Evolutionary conservation across 305 asterid genomes (phyloP).

Genomic region (Fraxinus paxiana): DNA sequence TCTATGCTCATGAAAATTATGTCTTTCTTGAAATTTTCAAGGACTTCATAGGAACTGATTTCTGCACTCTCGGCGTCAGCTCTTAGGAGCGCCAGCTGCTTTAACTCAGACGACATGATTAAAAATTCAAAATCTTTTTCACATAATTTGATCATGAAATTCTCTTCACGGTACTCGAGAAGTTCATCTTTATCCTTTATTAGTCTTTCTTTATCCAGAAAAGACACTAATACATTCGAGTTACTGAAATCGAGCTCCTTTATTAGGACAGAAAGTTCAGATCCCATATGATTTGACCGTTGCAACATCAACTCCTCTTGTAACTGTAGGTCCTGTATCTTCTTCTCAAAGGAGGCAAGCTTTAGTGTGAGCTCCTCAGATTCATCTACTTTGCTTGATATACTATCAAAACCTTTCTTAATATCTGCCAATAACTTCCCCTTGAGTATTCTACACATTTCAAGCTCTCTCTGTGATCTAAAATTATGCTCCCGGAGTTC

Average conservation of each 20-base stretch:
- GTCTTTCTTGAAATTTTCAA: conserved; percentile 54
- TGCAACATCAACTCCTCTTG: conserved; percentile 85
- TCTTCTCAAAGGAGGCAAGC: conserved; percentile 63
- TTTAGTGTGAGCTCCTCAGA: conserved; percentile 58
- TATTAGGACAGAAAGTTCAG: conserved; percentile 61
- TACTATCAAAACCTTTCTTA: conserved; percentile 56
- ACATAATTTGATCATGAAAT: conserved; percentile 38
- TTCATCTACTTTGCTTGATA: conserved; percentile 72
- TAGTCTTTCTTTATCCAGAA: conserved; percentile 57
- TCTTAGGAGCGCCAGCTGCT: conserved; percentile 39
- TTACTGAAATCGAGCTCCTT: conserved; percentile 70
- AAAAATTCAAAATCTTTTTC: conserved; percentile 63
- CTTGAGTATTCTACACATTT: conserved; percentile 68
- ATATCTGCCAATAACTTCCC: conserved; percentile 81
- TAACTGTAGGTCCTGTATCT: conserved; percentile 56
- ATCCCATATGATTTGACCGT: conserved; percentile 72
- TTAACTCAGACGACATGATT: conserved; percentile 54
- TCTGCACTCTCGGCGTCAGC: conserved; percentile 39
- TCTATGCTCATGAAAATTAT: conserved; percentile 50
- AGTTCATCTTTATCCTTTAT: conserved; percentile 58
- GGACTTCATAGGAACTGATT: conserved; percentile 31
- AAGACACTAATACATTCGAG: conserved; percentile 42
- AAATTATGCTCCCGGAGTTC: conserved; percentile 74
- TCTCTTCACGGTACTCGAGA: conserved; percentile 51
- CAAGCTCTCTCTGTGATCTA: conserved; percentile 71